Conservation (phyloP, 2,329 filamentous ascomycete species). For the Beauveria australis region DNA sequence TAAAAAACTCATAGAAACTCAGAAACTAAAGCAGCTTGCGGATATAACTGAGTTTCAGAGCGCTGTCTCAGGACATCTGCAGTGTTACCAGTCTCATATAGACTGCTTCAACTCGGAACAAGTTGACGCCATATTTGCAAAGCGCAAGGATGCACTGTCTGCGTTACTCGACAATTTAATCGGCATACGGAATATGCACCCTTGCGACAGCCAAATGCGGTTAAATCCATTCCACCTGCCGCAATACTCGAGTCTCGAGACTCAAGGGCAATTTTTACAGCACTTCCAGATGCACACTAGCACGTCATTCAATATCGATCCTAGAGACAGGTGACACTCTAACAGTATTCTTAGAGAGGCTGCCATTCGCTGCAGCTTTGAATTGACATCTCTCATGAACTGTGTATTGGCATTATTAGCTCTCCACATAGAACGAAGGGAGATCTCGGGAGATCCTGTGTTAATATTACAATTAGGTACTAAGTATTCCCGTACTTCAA, state of each 20-base stretch:
- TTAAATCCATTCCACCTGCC: not conserved
- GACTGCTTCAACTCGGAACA: not conserved
- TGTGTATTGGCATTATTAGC: not conserved
- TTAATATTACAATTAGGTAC: not conserved
- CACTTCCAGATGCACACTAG: not conserved
- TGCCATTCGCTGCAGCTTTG: not conserved
- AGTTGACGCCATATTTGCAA: not conserved
- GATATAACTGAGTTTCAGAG: not conserved
- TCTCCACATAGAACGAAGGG: not conserved
- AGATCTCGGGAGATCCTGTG: not conserved
- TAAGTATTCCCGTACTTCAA: not conserved
- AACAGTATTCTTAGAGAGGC: not conserved
- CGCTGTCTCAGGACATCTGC: not conserved
- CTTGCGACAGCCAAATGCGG: not conserved
- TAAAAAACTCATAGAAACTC: not conserved
- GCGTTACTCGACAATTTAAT: not conserved
- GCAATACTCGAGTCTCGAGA: not conserved
- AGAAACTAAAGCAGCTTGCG: not conserved
- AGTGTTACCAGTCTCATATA: not conserved
- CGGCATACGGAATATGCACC: too few species aligned
- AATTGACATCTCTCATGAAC: slow-evolving; percentile 1
- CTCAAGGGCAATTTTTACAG: not conserved
- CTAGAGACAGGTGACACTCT: not conserved
- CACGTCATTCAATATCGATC: slow-evolving; percentile 1
- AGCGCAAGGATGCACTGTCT: not conserved